These are phyloP conservation scores for Yamadazyma spencermartinsiae DNA, from an alignment of 1,139 yeast genomes.

Conservation along the genomic window DNA sequence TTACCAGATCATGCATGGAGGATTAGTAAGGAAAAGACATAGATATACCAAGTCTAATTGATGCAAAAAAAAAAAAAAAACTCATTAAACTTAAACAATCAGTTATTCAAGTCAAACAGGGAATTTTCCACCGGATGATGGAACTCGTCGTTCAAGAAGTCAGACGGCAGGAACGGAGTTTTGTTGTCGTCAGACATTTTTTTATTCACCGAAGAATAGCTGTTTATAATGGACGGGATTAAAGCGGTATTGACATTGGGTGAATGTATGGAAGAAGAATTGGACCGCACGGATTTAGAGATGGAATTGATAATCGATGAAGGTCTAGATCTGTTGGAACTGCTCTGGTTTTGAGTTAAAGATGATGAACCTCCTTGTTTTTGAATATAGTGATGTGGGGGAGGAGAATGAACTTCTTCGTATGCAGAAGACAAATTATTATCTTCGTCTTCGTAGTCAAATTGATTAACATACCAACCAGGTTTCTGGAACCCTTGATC, in stretches of 20 bases:
- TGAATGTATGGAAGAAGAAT: slow-evolving; percentile 12
- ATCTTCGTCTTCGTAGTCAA: slow-evolving; percentile 13
- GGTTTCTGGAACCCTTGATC: slow-evolving; percentile 31
- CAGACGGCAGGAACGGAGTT: slow-evolving; percentile 45
- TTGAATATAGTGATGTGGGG: slow-evolving; percentile 29
- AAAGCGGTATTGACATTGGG: slow-evolving; percentile 33
- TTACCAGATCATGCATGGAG: slow-evolving; percentile 74
- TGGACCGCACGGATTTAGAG: slow-evolving; percentile 9
- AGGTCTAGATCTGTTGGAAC: not conserved
- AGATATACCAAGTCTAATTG: not conserved
- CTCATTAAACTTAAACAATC: not conserved
- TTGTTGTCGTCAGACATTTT: slow-evolving; percentile 38
- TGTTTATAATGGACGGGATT: slow-evolving; percentile 44
- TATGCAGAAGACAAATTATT: slow-evolving; percentile 8
- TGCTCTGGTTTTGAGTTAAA: not conserved
- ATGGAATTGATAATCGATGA: slow-evolving; percentile 8
- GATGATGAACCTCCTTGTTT: slow-evolving; percentile 14
- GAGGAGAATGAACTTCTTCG: slow-evolving; percentile 16
- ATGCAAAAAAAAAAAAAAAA: not conserved
- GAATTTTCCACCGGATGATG: slow-evolving; percentile 19
- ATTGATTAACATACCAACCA: slow-evolving; percentile 38
- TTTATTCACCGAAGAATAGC: slow-evolving; percentile 38
- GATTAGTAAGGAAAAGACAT: slow-evolving; percentile 26
- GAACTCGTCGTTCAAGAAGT: slow-evolving; percentile 39
- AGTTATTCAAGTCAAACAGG: slow-evolving; percentile 12